Conservation (phyloP, 75 land plant genomes). For the Cryptomeria japonica region DNA sequence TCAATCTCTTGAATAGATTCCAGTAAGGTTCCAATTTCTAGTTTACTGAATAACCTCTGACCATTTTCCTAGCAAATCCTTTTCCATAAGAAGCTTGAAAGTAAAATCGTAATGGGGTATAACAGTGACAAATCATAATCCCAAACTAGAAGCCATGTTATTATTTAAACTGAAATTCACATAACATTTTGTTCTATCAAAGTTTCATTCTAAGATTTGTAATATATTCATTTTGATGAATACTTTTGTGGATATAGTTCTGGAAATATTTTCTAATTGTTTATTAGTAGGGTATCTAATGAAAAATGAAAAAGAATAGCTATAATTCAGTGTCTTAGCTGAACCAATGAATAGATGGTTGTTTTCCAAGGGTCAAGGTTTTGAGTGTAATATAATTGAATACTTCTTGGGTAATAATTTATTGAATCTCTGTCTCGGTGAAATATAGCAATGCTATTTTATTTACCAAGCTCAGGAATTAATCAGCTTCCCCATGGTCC, state of each 20-base stretch:
- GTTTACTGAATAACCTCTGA: background rate
- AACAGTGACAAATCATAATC: background rate
- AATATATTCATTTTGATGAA: background rate
- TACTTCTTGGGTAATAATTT: background rate
- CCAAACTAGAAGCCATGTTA: background rate
- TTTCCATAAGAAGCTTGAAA: background rate
- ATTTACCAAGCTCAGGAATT: background rate
- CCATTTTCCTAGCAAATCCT: background rate
- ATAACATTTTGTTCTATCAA: background rate
- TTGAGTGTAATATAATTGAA: background rate
- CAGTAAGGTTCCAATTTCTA: background rate
- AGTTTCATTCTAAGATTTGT: background rate
- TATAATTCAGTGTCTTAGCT: background rate
- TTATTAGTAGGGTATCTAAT: background rate
- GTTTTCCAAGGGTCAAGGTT: background rate
- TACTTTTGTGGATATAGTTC: background rate
- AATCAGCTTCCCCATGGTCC: background rate
- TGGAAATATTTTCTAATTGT: background rate
- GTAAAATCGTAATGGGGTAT: background rate
- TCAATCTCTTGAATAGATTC: no score
- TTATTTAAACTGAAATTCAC: background rate
- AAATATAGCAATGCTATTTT: background rate
- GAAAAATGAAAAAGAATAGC: background rate
- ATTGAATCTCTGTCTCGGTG: background rate
- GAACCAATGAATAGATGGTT: background rate